These are phyloP conservation scores for Ochromonas danica DNA, from an alignment of 108 stramenopile species.

Conservation along the genomic window DNA sequence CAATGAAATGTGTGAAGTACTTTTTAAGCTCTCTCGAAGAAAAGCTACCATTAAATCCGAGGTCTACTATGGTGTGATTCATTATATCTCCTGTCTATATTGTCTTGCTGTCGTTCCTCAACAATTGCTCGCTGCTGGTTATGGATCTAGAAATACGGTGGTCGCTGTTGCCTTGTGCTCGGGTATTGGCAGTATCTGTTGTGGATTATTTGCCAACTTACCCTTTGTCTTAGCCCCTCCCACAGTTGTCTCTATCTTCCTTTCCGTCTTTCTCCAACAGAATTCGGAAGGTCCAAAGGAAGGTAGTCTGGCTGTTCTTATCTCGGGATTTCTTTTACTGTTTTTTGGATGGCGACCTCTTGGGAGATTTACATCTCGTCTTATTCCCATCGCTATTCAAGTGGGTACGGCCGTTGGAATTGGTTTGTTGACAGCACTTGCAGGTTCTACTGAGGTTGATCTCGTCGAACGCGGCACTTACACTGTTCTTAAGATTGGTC, in stretches of 20 bases:
- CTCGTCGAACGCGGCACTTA: neutral
- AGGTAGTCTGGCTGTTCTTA: slow-evolving; percentile 3
- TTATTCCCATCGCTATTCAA: slow-evolving; percentile 28
- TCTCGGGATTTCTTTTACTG: slow-evolving; percentile 23
- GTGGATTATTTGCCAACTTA: slow-evolving; percentile 33
- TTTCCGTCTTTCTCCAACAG: slow-evolving; percentile 6
- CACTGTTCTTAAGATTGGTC: slow-evolving; percentile 10
- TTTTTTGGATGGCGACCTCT: slow-evolving; percentile 36
- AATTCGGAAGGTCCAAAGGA: neutral
- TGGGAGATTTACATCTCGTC: neutral
- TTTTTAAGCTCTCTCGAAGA: slow-evolving; percentile 6
- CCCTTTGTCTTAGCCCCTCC: slow-evolving; percentile 34
- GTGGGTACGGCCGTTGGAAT: slow-evolving; percentile 31
- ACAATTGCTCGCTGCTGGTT: slow-evolving; percentile 28
- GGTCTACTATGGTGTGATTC: slow-evolving; percentile 27
- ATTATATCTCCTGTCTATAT: slow-evolving; percentile 33
- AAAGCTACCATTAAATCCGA: neutral
- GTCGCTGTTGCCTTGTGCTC: neutral
- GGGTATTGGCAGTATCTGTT: neutral
- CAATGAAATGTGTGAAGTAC: slow-evolving; percentile 24
- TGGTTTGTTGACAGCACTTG: slow-evolving; percentile 27
- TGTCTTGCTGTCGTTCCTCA: slow-evolving; percentile 26
- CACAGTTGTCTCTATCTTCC: slow-evolving; percentile 25
- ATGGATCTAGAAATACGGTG: neutral
- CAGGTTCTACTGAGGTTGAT: slow-evolving; percentile 30